Evolutionary conservation across 2,329 filamentous ascomycete genomes (phyloP).

Genomic region (Ophiostoma himal-ulmi): DNA sequence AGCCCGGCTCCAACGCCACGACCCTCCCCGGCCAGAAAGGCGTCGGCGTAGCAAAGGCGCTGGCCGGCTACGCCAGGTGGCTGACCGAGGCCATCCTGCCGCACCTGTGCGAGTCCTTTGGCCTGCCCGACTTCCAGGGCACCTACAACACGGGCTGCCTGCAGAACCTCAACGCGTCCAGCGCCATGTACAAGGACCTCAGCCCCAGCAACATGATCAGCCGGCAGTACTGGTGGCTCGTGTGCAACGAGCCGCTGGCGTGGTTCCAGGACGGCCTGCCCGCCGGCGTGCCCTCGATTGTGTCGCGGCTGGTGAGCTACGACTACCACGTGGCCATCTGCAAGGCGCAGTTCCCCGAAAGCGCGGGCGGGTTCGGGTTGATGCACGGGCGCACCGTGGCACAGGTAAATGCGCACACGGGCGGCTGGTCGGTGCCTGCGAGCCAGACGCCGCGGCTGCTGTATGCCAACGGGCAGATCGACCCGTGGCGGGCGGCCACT

Average conservation of each 20-base stretch:
- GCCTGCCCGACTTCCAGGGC: slow-evolving; percentile 28
- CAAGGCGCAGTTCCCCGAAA: slow-evolving; percentile 41
- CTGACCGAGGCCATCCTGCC: slow-evolving; percentile 40
- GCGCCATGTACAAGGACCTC: slow-evolving; percentile 37
- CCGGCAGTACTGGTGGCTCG: slow-evolving; percentile 52
- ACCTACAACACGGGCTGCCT: slow-evolving; percentile 44
- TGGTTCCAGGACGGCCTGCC: slow-evolving; percentile 45
- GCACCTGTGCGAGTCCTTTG: slow-evolving; percentile 39
- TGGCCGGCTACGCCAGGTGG: slow-evolving; percentile 49
- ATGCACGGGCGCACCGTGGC: slow-evolving; percentile 31
- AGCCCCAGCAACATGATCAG: slow-evolving; percentile 38
- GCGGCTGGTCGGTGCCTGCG: slow-evolving; percentile 34
- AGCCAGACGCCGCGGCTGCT: slow-evolving; percentile 35
- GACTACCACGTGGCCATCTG: slow-evolving; percentile 41
- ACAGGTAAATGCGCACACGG: slow-evolving; percentile 36
- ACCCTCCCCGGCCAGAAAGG: slow-evolving; percentile 45
- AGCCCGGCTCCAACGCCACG: background rate
- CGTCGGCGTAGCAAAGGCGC: slow-evolving; percentile 46
- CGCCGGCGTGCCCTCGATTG: slow-evolving; percentile 36
- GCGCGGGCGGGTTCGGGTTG: slow-evolving; percentile 33
- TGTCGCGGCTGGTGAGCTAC: slow-evolving; percentile 36
- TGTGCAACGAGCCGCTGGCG: slow-evolving; percentile 46
- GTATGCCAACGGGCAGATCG: slow-evolving; percentile 38
- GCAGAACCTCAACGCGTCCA: slow-evolving; percentile 41
- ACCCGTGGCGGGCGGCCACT: slow-evolving; percentile 39